These are phyloP conservation scores for Bimuria novae-zelandiae DNA, from an alignment of 2,329 filamentous ascomycete genomes.

Conservation along the genomic window DNA sequence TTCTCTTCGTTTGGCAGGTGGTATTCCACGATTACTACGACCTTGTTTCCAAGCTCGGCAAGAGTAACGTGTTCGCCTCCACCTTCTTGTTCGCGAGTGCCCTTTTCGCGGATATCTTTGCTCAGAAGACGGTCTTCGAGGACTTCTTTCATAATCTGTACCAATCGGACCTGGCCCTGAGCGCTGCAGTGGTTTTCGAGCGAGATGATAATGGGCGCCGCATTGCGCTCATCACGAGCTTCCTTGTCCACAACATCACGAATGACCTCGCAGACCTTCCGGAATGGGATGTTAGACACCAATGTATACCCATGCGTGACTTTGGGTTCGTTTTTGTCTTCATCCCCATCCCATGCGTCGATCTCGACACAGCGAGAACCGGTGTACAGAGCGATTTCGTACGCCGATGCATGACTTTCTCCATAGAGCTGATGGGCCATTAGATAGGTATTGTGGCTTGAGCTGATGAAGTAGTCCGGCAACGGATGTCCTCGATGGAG, in stretches of 20 bases:
- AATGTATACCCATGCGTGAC: slow-evolving; percentile 73
- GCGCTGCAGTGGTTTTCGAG: slow-evolving; percentile 69
- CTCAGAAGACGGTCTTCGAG: slow-evolving; percentile 65
- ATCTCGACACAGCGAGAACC: slow-evolving; percentile 75
- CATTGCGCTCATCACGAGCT: slow-evolving; percentile 51
- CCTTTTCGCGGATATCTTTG: slow-evolving; percentile 61
- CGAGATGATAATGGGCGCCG: slow-evolving; percentile 66
- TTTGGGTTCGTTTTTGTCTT: slow-evolving; percentile 66
- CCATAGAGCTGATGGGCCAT: slow-evolving; percentile 72
- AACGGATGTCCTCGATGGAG: slow-evolving; percentile 64
- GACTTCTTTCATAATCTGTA: slow-evolving; percentile 67
- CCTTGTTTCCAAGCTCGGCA: slow-evolving; percentile 64
- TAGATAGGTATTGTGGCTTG: slow-evolving; percentile 75
- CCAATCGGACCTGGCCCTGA: slow-evolving; percentile 64
- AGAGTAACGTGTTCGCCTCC: slow-evolving; percentile 60
- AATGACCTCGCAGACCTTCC: slow-evolving; percentile 68
- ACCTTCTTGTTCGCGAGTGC: slow-evolving; percentile 59
- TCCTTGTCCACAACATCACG: slow-evolving; percentile 66
- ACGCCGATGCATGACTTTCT: slow-evolving; percentile 64
- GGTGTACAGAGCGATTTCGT: slow-evolving; percentile 64
- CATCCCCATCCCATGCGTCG: slow-evolving; percentile 71
- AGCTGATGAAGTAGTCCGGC: slow-evolving; percentile 73
- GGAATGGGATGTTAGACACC: slow-evolving; percentile 68
- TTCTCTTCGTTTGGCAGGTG: slow-evolving; percentile 60
- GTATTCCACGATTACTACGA: slow-evolving; percentile 71